phyloP scores from a whole-genome alignment of 192 early-diverging fungal species.

The Backusella tarrabulga region DNA sequence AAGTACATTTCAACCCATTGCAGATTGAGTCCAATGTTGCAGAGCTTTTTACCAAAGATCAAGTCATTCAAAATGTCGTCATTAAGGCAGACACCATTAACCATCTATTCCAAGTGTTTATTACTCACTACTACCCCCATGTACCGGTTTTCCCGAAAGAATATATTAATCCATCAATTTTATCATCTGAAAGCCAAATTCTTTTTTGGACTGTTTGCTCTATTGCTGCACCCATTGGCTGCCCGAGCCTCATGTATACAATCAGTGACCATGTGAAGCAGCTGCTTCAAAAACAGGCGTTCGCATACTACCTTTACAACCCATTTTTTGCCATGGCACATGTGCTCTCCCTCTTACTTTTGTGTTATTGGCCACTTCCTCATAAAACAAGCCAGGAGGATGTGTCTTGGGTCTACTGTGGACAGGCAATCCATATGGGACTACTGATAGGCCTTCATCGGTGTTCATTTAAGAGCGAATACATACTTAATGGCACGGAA shows the following conservation, averaged over 20 bases:
- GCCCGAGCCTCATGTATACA: background rate
- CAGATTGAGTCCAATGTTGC: background rate
- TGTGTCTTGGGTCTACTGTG: constrained; percentile 22
- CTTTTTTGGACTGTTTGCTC: constrained; percentile 26
- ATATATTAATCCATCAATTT: constrained; percentile 6
- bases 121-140: background rate
- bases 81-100: background rate
- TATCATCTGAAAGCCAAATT: constrained; percentile 10
- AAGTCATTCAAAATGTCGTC: background rate
- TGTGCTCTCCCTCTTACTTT: constrained; percentile 14
- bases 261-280: constrained; percentile 10
- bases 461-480: constrained; percentile 17
- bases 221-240: constrained; percentile 4
- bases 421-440: constrained; percentile 22
- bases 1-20: background rate
- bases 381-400: constrained; percentile 25
- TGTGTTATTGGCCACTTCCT: constrained; percentile 25
- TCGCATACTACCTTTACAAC: constrained; percentile 19
- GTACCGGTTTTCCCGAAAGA: constrained; percentile 20
- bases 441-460: constrained; percentile 21
- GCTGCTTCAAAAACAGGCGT: constrained; percentile 4
- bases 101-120: constrained; percentile 14
- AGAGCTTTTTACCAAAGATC: background rate
- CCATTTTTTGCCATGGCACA: constrained; percentile 23
- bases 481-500: background rate